A percentile compares a stretch with the other conserved stretches of the same genome.
Evolutionary conservation across 1,284 basidiomycete genomes (phyloP).

Genomic region (Takashimella tepidaria): DNA sequence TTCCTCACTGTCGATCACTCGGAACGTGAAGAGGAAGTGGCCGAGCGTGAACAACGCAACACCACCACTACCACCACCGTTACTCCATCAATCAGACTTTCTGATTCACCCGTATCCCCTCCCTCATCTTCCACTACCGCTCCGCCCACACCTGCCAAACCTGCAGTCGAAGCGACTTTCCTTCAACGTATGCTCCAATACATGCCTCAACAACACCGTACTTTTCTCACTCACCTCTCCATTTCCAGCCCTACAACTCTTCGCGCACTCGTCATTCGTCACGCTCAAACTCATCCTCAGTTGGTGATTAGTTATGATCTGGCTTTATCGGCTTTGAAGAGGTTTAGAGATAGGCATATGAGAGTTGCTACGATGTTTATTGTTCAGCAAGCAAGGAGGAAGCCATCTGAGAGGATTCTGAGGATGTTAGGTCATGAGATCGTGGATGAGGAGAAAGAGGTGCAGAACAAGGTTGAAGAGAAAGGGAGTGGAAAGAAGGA

Average conservation of each 20-base stretch:
- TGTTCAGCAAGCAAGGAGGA: constrained; percentile 57
- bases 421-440: constrained; percentile 24
- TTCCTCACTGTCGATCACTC: constrained; percentile 78
- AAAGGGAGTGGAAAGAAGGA: not conserved
- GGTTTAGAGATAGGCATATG: constrained; percentile 82
- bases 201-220: constrained; percentile 87
- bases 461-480: constrained; percentile 11
- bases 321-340: constrained; percentile 67
- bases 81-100: constrained; percentile 20
- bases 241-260: constrained; percentile 45
- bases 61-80: constrained; percentile 7
- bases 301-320: constrained; percentile 65
- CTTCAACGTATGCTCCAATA: constrained; percentile 76
- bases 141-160: constrained; percentile 3
- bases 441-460: constrained; percentile 8
- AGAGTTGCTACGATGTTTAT: constrained; percentile 80
- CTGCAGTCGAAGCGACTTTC: constrained; percentile 54
- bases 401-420: constrained; percentile 33
- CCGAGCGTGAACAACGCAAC: not conserved
- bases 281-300: constrained; percentile 34
- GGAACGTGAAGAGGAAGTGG: constrained; percentile 27
- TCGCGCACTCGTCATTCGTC: constrained; percentile 46
- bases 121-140: constrained; percentile 5
- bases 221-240: constrained; percentile 78
- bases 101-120: not conserved